Base-by-base conservation (phyloP, 164 flowering plant species). In the Hamamelis virginiana region DNA sequence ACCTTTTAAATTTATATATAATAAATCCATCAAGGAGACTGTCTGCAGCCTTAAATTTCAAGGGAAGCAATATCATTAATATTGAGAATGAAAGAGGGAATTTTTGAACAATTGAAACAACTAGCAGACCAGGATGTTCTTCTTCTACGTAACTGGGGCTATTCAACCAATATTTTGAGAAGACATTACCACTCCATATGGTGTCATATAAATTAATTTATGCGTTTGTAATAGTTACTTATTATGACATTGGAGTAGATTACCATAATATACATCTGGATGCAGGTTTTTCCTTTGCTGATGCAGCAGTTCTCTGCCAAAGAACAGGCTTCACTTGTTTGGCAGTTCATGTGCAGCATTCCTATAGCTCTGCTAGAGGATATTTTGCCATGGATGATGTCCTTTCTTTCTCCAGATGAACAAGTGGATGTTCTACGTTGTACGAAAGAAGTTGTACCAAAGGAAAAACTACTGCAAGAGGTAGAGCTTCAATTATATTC, bases 221-320 rank as follows among this genome's bases (percentile, higher is more conserved):
- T 33, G 15, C 19, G 38, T 21, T 67, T 15, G 22, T 46, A 41
- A 19, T 41, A 47, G 22, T 56, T 56, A 21, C 12, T n/a, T 25
- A 26, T 23, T 22, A 6, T 22, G 50, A 26, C 55, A 28, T 13
- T 66, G 28, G 18, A 19, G 57, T 57, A 25, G 59, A 50, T 69
- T 48, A 46, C n/a, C 21, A 63, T 22, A 27, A 19, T 11, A 16
- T 63, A 27, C n/a, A 55, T 67, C 61, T 73, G 64, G 58, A 25
- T 80, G 81, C 91, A 93, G 98, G 91, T 90, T 27, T 90, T 90
- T 63, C 92, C 95, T 22, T 73, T 86, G 83, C 77, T 94, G 72
- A 62, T 84, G 77, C 64, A 84, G 78, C 73, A 71, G 21, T 89
- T 90, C 69, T 78, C 95, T 68, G 62, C 69, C 45, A 57, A 75